Conservation (phyloP, 148 eudicot genomes). For the Camellia granthamiana region DNA sequence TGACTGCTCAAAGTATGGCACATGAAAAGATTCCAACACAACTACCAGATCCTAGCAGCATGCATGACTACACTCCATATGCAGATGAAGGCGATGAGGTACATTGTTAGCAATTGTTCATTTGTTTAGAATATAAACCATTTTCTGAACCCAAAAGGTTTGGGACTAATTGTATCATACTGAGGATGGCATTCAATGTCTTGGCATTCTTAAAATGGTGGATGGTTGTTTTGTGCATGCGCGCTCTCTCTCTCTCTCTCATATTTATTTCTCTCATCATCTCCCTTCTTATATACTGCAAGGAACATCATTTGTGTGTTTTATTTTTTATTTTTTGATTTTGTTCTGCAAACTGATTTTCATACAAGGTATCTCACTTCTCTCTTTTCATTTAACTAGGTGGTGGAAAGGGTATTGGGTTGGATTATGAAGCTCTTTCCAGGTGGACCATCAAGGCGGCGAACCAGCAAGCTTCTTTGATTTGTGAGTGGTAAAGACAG, state of each 20-base stretch:
- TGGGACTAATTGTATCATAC: not conserved
- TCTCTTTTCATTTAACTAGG: slow-evolving; percentile 31
- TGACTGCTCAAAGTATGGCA: slow-evolving; percentile 86
- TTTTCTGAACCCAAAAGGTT: not conserved
- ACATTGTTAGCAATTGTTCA: slow-evolving; percentile 2
- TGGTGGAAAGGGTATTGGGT: slow-evolving; percentile 91
- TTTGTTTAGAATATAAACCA: not conserved
- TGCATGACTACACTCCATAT: slow-evolving; percentile 57
- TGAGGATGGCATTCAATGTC: not conserved
- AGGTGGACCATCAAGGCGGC: slow-evolving; percentile 82
- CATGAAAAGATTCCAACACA: slow-evolving; percentile 41
- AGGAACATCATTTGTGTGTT: not conserved
- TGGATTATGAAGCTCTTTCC: slow-evolving; percentile 99
- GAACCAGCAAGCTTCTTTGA: slow-evolving; percentile 65
- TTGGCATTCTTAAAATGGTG: not conserved
- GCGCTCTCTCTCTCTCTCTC: not conserved
- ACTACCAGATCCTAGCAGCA: slow-evolving; percentile 41
- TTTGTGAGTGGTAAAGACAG: not conserved
- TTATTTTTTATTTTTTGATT: not conserved
- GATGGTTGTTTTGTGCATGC: not conserved
- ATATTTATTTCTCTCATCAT: not conserved
- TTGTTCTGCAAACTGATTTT: not conserved
- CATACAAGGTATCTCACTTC: not conserved
- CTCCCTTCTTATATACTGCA: not conserved
- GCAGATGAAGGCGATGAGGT: slow-evolving; percentile 99